Evolutionary conservation across 2,329 filamentous ascomycete species (phyloP).

Genomic region (Pseudogymnoascus sp.): DNA sequence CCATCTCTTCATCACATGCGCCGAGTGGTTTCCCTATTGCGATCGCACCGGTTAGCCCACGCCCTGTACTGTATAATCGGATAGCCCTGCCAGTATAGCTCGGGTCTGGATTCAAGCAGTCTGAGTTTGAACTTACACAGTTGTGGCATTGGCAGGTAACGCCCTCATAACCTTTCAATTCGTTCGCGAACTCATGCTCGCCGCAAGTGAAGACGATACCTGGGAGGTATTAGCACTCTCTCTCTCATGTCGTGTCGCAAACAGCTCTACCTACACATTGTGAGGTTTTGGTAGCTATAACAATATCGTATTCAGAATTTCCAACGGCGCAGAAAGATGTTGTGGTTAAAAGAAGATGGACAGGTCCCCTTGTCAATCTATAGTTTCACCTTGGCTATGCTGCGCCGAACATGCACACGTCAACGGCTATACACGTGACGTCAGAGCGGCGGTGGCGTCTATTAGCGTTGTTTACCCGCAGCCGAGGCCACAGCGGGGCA

Average conservation of each 20-base stretch:
- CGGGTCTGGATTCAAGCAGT: background rate
- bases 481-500: constrained; percentile 11
- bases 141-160: constrained; percentile 57
- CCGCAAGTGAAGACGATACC: constrained; percentile 30
- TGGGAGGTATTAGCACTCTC: background rate
- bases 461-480: constrained; percentile 2
- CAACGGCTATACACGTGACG: background rate
- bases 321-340: background rate
- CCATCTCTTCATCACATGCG: constrained; percentile 52
- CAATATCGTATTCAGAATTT: background rate
- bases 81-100: background rate
- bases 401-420: constrained; percentile 1
- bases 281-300: background rate
- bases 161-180: constrained; percentile 49
- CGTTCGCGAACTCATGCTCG: constrained; percentile 23
- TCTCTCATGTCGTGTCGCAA: background rate
- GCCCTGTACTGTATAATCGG: background rate
- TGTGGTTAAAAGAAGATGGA: background rate
- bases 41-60: background rate
- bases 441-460: background rate
- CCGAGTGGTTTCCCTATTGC: constrained; percentile 49
- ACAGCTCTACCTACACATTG: constrained; percentile 17
- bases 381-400: background rate
- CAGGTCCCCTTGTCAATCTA: background rate
- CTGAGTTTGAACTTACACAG: constrained; percentile 34